Evolutionary conservation across 192 early-diverging fungal species (phyloP), one percentile per base, ranked within the genome.

Genomic region (Powellomyces hirtus): DNA sequence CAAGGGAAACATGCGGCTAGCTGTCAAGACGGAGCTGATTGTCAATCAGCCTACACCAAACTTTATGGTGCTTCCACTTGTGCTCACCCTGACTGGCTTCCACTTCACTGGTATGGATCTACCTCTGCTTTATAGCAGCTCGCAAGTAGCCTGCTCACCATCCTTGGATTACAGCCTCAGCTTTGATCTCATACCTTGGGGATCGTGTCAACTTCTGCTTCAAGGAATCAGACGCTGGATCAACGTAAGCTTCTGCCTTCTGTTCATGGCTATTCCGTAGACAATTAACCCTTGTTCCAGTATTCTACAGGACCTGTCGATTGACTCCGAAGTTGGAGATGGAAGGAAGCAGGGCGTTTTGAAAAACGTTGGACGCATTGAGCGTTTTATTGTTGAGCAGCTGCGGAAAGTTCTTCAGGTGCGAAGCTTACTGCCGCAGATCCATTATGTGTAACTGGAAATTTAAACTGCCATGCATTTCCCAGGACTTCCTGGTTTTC

Each of bases 321-420:
- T 87, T 33, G 86, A 87, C 10, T 85, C 84, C 0, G 82, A 86
- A 55, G 74, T 87, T 45, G 86, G 86, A 7, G 86, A 87, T 57
- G 63, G 63, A 14, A 65, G 72, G 38, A 68, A 76, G 18, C 84
- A 82, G 70, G 68, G 78, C 49, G 84, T 86, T 0, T 66, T 87
- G 44, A 87, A 87, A 49, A 87, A 87, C 55, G 84, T 87, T 4
- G 78, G 82, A 13, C 79, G 85, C 64, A 87, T 87, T 46, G 86
- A 87, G 46, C 42, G 60, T 35, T 80, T 80, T 50, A 64, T 84
- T 35, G 57, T 81, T 18, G 72, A 75, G 29, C 63, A 77, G 33
- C 51, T 83, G 0, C 56, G 68, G 0, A 72, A 66, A 24, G 36
- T 84, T 26, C 59, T 77, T 26, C 38, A 83, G 64, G 79, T 59